A percentile compares a stretch with the other conserved stretches of the same genome.
Conservation (phyloP, 148 eudicot species). For the Heliamphora exappendiculata region DNA sequence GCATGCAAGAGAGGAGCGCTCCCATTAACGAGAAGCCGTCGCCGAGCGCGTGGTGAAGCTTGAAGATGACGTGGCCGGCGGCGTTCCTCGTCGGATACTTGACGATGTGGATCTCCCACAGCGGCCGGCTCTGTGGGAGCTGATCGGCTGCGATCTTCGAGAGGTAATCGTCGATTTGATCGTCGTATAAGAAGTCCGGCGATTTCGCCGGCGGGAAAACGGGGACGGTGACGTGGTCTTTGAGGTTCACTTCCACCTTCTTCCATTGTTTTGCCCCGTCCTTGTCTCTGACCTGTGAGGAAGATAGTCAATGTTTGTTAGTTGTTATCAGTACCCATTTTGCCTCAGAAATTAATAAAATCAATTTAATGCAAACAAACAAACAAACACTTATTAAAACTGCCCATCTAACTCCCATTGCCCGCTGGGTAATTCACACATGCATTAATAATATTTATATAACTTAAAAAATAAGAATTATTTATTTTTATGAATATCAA, state of each 20-base stretch:
- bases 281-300: constrained; percentile 42
- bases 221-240: constrained; percentile 56
- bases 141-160: constrained; percentile 45
- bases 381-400: not conserved
- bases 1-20: constrained; percentile 75
- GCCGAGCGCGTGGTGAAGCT: constrained; percentile 82
- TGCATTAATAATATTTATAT: not conserved
- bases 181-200: constrained; percentile 37
- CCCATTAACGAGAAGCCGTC: constrained; percentile 90
- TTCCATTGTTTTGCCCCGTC: constrained; percentile 65
- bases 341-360: too few relatives aligned
- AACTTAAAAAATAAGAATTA: too few relatives aligned
- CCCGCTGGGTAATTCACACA: too few relatives aligned
- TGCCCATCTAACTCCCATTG: too few relatives aligned
- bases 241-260: constrained; percentile 51
- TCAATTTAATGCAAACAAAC: not conserved
- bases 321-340: too few relatives aligned
- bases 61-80: constrained; percentile 53
- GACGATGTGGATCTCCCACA: constrained; percentile 67
- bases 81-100: constrained; percentile 67
- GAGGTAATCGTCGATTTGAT: constrained; percentile 41
- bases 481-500: too few relatives aligned
- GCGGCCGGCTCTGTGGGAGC: constrained; percentile 54
- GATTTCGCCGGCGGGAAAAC: constrained; percentile 32
- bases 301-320: too few relatives aligned